These are phyloP conservation scores for Stachybotrys chartarum DNA, from an alignment of 2,329 filamentous ascomycete species.

Conservation along the genomic window DNA sequence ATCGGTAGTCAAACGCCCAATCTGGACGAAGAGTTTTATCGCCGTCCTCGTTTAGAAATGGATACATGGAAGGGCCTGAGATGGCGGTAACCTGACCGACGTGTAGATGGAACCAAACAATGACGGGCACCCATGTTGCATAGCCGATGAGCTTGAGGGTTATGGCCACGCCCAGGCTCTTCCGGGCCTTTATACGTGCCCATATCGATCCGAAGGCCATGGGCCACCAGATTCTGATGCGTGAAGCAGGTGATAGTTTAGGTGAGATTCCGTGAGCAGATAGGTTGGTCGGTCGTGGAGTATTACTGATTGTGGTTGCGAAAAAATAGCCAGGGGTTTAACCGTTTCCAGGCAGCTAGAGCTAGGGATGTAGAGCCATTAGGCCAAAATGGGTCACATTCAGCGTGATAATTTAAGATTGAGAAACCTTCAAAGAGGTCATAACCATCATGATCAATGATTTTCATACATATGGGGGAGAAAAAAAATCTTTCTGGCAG, in stretches of 20 bases:
- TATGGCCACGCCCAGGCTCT: slow-evolving; percentile 23
- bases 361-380: too few relatives aligned
- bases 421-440: too few relatives aligned
- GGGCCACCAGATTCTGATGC: neutral
- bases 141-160: slow-evolving; percentile 42
- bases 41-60: slow-evolving; percentile 63
- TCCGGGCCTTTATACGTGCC: slow-evolving; percentile 20
- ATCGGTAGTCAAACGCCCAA: slow-evolving; percentile 52
- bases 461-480: too few relatives aligned
- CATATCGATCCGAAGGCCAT: slow-evolving; percentile 31
- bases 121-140: slow-evolving; percentile 54
- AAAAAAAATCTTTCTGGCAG: too few relatives aligned
- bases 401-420: too few relatives aligned
- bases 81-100: slow-evolving; percentile 53
- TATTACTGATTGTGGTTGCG: too few relatives aligned
- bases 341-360: too few relatives aligned
- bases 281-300: too few relatives aligned
- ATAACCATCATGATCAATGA: too few relatives aligned
- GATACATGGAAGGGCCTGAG: slow-evolving; percentile 66
- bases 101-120: slow-evolving; percentile 54
- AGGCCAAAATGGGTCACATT: too few relatives aligned
- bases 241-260: neutral
- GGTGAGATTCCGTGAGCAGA: too few relatives aligned
- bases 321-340: too few relatives aligned
- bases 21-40: slow-evolving; percentile 48